Percentiles rank a stretch among this genome's conserved stretches.
Conservation (phyloP, 2,329 filamentous ascomycete genomes). For the Hawksworthiomyces lignivorus region DNA sequence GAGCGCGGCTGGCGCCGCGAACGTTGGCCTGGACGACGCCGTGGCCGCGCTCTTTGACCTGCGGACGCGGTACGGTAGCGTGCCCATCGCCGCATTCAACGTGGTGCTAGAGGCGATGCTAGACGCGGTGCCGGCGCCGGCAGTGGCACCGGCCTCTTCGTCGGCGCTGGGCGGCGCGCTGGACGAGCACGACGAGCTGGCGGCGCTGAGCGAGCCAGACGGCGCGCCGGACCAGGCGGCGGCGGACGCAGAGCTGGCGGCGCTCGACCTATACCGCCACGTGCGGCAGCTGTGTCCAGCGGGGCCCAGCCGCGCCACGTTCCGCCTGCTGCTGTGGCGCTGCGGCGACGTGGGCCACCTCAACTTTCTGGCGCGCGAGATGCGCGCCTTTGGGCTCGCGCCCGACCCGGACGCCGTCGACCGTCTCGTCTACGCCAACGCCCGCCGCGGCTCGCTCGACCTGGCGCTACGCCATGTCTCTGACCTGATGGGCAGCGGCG, state of each 20-base stretch:
- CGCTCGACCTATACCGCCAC: slow-evolving; percentile 30
- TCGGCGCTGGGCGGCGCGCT: not conserved
- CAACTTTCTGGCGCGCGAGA: slow-evolving; percentile 29
- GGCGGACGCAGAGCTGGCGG: slow-evolving; percentile 10
- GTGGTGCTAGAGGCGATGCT: slow-evolving; percentile 31
- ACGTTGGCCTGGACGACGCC: slow-evolving; percentile 36
- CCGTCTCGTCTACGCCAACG: slow-evolving; percentile 25
- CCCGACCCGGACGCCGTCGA: slow-evolving; percentile 24
- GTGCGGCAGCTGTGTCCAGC: slow-evolving; percentile 27
- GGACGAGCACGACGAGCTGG: not conserved
- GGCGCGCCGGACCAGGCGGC: not conserved
- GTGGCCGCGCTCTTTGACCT: slow-evolving; percentile 51
- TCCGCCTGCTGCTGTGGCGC: slow-evolving; percentile 25
- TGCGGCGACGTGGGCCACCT: slow-evolving; percentile 21
- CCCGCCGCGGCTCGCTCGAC: slow-evolving; percentile 26
- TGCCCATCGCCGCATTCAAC: slow-evolving; percentile 33
- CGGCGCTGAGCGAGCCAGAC: too few species aligned
- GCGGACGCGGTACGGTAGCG: slow-evolving; percentile 18
- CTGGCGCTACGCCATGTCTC: slow-evolving; percentile 25
- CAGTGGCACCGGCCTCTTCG: not conserved
- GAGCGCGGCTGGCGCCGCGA: not conserved
- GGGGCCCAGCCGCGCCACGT: slow-evolving; percentile 29
- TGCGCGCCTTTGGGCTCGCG: slow-evolving; percentile 27
- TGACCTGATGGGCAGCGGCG: slow-evolving; percentile 15
- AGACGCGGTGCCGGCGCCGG: not conserved